phyloP scores from a whole-genome alignment of 148 eudicot genomes.

The Cornus suecica region DNA sequence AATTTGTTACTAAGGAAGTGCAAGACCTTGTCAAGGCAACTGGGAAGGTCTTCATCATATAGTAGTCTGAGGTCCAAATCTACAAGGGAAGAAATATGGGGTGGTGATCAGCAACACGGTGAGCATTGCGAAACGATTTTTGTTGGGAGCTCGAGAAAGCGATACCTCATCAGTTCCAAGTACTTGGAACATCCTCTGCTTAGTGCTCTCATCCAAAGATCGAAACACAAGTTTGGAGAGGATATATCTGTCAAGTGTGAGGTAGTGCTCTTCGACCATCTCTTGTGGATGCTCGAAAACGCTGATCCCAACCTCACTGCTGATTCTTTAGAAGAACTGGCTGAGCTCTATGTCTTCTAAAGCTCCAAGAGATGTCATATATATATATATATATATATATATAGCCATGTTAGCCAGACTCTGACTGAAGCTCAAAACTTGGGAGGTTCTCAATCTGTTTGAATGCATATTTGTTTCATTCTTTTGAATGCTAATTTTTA shows the following conservation, averaged over 20 bases:
- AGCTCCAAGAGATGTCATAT: not conserved
- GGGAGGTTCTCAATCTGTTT: not conserved
- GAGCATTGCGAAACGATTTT: constrained; percentile 43
- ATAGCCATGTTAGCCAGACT: not conserved
- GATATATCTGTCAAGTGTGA: constrained; percentile 53
- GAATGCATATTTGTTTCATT: not conserved
- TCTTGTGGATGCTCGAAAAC: constrained; percentile 86
- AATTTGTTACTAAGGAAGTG: constrained; percentile 60
- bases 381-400: not conserved
- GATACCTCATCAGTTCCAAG: constrained; percentile 52
- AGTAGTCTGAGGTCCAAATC: constrained; percentile 56
- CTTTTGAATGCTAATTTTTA: not conserved
- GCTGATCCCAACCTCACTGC: constrained; percentile 47
- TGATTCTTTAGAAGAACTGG: constrained; percentile 68
- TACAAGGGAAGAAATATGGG: constrained; percentile 28
- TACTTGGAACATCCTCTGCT: constrained; percentile 61
- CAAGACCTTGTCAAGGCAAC: constrained; percentile 65
- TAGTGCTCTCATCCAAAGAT: constrained; percentile 57
- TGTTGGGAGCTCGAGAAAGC: constrained; percentile 66
- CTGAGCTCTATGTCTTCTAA: constrained; percentile 52
- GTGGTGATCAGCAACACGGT: not conserved
- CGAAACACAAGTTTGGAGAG: constrained; percentile 25
- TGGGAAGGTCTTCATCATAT: constrained; percentile 47
- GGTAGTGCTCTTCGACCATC: constrained; percentile 79
- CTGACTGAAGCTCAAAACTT: not conserved